phyloP scores from a whole-genome alignment of 1,284 basidiomycete genomes.

The Marasmius sp. region DNA sequence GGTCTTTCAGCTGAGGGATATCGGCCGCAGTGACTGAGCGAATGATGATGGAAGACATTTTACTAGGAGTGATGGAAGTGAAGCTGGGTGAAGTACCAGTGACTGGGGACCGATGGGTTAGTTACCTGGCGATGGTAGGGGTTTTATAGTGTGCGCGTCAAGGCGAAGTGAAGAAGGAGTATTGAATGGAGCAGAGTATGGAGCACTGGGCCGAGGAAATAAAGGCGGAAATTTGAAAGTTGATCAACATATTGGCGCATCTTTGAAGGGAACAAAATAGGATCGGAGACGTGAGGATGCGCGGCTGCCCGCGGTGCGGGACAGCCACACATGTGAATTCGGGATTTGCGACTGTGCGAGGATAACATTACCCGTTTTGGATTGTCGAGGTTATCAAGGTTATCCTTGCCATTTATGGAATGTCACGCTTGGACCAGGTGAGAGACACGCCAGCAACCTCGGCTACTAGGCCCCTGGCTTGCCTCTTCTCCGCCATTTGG shows the following conservation, averaged over 20 bases:
- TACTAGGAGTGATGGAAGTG: neutral
- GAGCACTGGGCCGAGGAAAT: no score
- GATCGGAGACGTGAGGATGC: neutral
- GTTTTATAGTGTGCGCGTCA: neutral
- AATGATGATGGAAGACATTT: slow-evolving; percentile 26
- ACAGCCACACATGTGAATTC: neutral
- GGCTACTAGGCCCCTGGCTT: no score
- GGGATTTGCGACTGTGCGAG: neutral
- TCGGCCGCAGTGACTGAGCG: slow-evolving; percentile 36
- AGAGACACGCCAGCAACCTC: no score
- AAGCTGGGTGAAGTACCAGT: neutral
- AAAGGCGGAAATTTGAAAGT: no score
- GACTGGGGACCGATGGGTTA: neutral
- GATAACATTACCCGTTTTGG: neutral
- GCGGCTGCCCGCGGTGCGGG: neutral
- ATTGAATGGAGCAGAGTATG: neutral
- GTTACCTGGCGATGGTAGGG: neutral
- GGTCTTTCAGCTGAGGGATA: slow-evolving; percentile 37
- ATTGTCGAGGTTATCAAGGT: neutral
- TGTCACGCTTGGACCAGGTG: no score
- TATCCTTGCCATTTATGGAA: neutral
- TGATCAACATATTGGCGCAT: no score
- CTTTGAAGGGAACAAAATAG: no score
- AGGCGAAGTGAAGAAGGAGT: neutral
- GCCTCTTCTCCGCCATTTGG: no score